Conservation (phyloP, 148 eudicot genomes). For the Camellia japonica region DNA sequence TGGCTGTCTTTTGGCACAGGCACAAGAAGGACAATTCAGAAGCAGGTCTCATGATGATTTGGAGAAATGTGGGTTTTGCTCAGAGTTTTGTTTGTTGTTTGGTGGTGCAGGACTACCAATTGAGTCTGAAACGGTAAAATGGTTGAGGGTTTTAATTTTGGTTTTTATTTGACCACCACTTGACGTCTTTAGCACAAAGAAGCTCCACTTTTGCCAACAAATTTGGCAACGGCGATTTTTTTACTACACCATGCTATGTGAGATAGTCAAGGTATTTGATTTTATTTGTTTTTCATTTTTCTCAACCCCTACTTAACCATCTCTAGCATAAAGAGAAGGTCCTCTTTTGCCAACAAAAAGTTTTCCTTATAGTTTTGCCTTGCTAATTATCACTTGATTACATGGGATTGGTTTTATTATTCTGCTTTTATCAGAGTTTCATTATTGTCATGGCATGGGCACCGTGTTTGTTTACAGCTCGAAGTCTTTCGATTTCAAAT, state of each 20-base stretch:
- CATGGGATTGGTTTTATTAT: not conserved
- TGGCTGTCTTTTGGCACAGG: not conserved
- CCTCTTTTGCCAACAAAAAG: too few relatives aligned
- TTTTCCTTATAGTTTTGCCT: not conserved
- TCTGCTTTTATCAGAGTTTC: not conserved
- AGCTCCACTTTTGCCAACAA: not conserved
- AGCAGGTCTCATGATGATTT: conserved; percentile 4
- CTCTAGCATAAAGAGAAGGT: not conserved
- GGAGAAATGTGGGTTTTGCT: not conserved
- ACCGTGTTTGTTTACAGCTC: not conserved
- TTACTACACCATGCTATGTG: not conserved
- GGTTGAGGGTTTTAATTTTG: not conserved
- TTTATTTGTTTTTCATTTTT: not conserved
- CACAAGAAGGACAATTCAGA: not conserved
- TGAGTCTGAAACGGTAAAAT: not conserved
- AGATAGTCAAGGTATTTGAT: too few relatives aligned
- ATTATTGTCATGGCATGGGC: not conserved
- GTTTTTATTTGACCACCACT: not conserved
- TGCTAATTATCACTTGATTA: not conserved
- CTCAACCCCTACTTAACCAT: not conserved
- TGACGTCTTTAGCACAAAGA: too few relatives aligned
- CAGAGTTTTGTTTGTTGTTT: not conserved
- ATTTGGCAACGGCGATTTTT: not conserved
- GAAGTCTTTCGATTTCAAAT: not conserved
- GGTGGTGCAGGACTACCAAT: not conserved